Base-by-base conservation (phyloP, 2,329 filamentous ascomycete genomes). In the Cordyceps javanica region DNA sequence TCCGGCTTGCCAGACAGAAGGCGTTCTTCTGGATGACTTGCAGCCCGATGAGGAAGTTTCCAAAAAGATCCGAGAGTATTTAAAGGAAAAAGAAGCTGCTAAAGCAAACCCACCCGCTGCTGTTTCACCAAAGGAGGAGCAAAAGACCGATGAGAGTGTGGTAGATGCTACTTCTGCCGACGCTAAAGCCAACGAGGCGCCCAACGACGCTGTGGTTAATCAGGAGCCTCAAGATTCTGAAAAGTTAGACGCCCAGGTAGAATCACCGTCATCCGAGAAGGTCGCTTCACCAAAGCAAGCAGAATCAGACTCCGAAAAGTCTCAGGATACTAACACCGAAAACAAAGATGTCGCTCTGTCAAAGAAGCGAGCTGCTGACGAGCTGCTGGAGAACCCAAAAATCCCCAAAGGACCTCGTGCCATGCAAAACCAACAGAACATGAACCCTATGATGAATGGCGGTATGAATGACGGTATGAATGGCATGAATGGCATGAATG, bases 1-100 rank as follows among this genome's bases (percentile, higher is more conserved):
- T 75, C 94, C 94, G 63, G 87, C 87, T 65, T 99, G 94, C 79
- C 85, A 90, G 75, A 89, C 88, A 62, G 91, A 96, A 71, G 90
- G 90, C 68, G 90, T 97, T 63, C 80, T 97, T 67, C 89, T 97
- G 75, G 93, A 97, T 81, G 89, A 96, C 74, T 83, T 99, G 65
- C 84, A 87, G 69, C 76, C 86, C 62, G 91, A 97, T 74, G 88
- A 90, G 63, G 90, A 94, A 65, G 83, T 86, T 61, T 82, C 85
- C 62, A 79, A 82, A 66, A 92, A 89, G 73, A 90, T 96, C 63
- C 89, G 90, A 75, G 82, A 82, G 39, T 97, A 88, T 68, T 69
- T 85, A 62, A 79, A 79, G 65, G 80, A 81, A 62, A 84, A 82
- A 70, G 81, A 82, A 38, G 60, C 65, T 36, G 72, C 75, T n/a